A percentile compares a stretch with the other conserved stretches of the same genome.
Conservation (phyloP, 371 early-diverging fungal genomes). For the Pancytospora epiphaga region DNA sequence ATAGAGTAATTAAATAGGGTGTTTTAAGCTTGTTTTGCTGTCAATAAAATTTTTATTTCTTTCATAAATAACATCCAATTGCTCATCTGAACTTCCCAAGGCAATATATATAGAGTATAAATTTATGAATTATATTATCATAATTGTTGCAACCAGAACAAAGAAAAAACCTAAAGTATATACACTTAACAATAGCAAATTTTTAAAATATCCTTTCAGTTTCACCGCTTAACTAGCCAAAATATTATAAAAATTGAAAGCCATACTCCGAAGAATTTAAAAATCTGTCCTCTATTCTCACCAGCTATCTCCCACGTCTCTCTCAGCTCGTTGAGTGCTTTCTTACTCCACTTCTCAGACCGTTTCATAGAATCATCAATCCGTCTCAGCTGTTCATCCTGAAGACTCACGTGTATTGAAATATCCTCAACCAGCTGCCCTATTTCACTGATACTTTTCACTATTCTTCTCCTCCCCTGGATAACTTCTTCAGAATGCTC, state of each 20-base stretch:
- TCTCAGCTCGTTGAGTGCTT: slow-evolving; percentile 32
- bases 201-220: too few species aligned
- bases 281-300: slow-evolving; percentile 31
- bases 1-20: too few species aligned
- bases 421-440: slow-evolving; percentile 60
- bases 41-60: too few species aligned
- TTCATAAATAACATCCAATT: too few species aligned
- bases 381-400: slow-evolving; percentile 57
- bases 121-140: too few species aligned
- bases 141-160: too few species aligned
- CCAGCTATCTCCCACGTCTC: slow-evolving; percentile 34
- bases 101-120: too few species aligned
- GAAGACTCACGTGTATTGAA: slow-evolving; percentile 57
- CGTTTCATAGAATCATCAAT: slow-evolving; percentile 55
- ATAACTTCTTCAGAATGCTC: slow-evolving; percentile 4
- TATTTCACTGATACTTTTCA: slow-evolving; percentile 58
- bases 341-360: slow-evolving; percentile 24
- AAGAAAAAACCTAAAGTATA: too few species aligned
- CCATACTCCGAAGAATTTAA: slow-evolving; percentile 53
- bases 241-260: slow-evolving; percentile 39
- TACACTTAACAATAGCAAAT: too few species aligned
- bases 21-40: too few species aligned
- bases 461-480: slow-evolving; percentile 48
- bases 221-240: slow-evolving; percentile 17
- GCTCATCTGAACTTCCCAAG: too few species aligned